Base-by-base conservation (phyloP, 495 filamentous ascomycete genomes). In the Glonium stellatum region DNA sequence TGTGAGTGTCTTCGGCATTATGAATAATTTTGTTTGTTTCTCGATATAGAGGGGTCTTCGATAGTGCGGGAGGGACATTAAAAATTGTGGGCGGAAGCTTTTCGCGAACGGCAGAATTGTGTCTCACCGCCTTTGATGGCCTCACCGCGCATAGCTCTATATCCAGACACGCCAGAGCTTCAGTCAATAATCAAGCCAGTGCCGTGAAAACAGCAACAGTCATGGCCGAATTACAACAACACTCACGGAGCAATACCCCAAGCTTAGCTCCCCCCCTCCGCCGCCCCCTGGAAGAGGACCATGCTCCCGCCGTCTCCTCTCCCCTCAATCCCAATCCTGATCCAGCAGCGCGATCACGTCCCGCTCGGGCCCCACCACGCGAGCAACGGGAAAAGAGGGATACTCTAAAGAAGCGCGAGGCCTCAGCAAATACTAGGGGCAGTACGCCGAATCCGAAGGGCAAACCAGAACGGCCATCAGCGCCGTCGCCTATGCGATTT, bases 351-450 rank as follows among this genome's bases (percentile, higher is more conserved):
- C 68, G 70, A 35, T 37, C 61, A 54, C 41, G 60, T 37, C 61
- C 68, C 4, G 59, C 68, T 9, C 52, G 59, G 53, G 62, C 68
- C 54, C 63, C 68, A 3, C 66, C 56, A 49, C 67, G 74, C 51
- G 74, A 76, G 59, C 73, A 73, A 60, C 62, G 74, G 34, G 74
- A 75, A 52, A 75, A 75, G 63, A 64, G 69, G 25, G 74, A 76
- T 50, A 69, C 74, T 27, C 58, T 75, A 4, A 76, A 76, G 65
- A 76, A 76, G 65, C 64, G 74, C 10, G 74, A 76, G 57, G 67
- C 72, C 22, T 59, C 65, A 21, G 42, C 62, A 10, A 54, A 59
- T 25, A 66, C 63, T 47, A 59, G 65, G 42, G 62, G 56, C 23
- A 68, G 52, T 54, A 71, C 68, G 19, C 66, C 68, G 0, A 66